phyloP scores from a whole-genome alignment of 257 asterid species.

The Ligustrum vulgare region DNA sequence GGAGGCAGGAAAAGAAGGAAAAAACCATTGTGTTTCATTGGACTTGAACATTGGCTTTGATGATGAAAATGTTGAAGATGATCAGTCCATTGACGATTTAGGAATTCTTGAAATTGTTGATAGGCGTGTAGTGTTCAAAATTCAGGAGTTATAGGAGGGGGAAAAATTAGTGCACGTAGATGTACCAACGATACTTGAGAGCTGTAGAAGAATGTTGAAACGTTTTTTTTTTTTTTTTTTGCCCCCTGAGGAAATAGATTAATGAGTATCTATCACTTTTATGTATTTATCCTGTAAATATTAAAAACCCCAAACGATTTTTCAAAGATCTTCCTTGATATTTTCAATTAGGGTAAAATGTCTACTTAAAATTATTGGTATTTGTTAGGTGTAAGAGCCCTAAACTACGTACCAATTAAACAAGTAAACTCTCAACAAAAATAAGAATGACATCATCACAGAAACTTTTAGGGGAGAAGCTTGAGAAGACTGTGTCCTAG shows the following conservation, averaged over 20 bases:
- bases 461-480: neutral
- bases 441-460: neutral
- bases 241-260: neutral
- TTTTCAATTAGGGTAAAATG: neutral
- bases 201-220: neutral
- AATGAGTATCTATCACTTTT: neutral
- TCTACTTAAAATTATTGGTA: too few relatives aligned
- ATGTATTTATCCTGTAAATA: neutral
- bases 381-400: neutral
- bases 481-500: neutral
- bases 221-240: neutral
- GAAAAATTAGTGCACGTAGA: too few relatives aligned
- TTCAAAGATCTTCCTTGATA: neutral
- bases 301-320: neutral
- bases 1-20: constrained; percentile 9
- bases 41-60: constrained; percentile 60
- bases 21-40: constrained; percentile 34
- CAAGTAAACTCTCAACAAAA: neutral
- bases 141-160: constrained; percentile 19
- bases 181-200: neutral
- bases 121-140: constrained; percentile 48
- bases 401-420: too few relatives aligned
- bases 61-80: constrained; percentile 30
- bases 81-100: constrained; percentile 36
- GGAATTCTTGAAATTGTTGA: constrained; percentile 68